Base-by-base conservation (phyloP, 768 basidiomycete species). In the Boletus pseudopeckii region DNA sequence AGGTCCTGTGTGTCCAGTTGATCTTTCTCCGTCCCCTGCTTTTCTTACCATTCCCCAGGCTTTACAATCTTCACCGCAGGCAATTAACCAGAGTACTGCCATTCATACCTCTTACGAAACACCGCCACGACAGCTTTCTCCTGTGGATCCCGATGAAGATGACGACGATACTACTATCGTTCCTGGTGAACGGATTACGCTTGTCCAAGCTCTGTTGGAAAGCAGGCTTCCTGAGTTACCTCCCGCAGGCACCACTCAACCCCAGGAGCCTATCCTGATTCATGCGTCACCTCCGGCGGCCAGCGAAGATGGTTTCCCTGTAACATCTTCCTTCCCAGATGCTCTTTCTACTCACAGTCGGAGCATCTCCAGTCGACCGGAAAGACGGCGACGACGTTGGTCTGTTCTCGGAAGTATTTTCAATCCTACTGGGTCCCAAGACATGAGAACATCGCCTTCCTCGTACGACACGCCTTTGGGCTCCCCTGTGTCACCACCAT, bases 221-320 rank as follows among this genome's bases (percentile, higher is more conserved):
- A 91, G 90, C 59, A 84, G 90, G 36, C 69, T 89, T 32, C 90
- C 90, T 7, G 78, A 85, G 34, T 64, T 88, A 14, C 88, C 90
- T 15, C 90, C 90, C 17, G 73, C 75, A 34, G 90, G 90, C 17
- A 79, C 85, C 10, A 73, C 74, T 48, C 83, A 72, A 46, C 76
- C 82, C 10, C 88, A 91, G 64, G 79, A 86, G 36, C 82, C 90
- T 28, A 86, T 90, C 36, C 63, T 90, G 20, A 71, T 91, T 26
- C 69, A 76, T 15, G 53, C 77, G n/a, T 71, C 80, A 7, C 71
- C 72, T 62, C 65, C 75, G 1, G 62, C 67, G 33, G 59, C 68
- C 2, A 62, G 68, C 26, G 80, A 80, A 37, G 79, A 78, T 50
- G 78, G 77, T 38, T 58, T 53, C 8, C 71, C 75, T 20, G 59